Evolutionary conservation across 2,329 filamentous ascomycete species (phyloP).

Genomic region (Stemphylium vesicarium): DNA sequence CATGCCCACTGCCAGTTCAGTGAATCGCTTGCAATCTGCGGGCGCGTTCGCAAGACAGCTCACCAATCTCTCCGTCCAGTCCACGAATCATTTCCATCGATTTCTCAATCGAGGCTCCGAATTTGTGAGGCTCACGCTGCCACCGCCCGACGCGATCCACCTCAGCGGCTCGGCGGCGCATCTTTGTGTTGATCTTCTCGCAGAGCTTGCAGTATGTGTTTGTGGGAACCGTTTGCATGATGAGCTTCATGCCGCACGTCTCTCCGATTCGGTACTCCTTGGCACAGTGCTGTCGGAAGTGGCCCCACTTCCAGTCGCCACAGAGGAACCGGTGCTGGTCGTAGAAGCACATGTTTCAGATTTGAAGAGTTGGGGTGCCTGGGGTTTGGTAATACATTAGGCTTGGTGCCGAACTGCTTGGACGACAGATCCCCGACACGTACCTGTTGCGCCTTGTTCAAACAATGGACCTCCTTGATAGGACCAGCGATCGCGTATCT

Average conservation of each 20-base stretch:
- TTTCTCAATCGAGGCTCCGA: slow-evolving; percentile 68
- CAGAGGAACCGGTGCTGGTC: slow-evolving; percentile 86
- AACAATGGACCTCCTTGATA: slow-evolving; percentile 31
- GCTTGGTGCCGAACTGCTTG: slow-evolving; percentile 35
- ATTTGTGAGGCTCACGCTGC: slow-evolving; percentile 70
- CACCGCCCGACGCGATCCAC: slow-evolving; percentile 76
- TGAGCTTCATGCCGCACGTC: slow-evolving; percentile 92
- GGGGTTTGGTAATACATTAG: slow-evolving; percentile 39
- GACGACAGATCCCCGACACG: slow-evolving; percentile 30
- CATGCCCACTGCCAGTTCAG: slow-evolving; percentile 27
- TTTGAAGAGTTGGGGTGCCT: slow-evolving; percentile 39
- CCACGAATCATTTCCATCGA: slow-evolving; percentile 74
- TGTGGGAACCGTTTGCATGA: slow-evolving; percentile 74
- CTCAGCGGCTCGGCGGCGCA: slow-evolving; percentile 76
- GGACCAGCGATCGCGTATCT: slow-evolving; percentile 29
- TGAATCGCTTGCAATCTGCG: slow-evolving; percentile 45
- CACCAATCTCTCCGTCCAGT: slow-evolving; percentile 71
- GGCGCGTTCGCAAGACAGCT: slow-evolving; percentile 65
- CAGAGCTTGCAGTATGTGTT: slow-evolving; percentile 79
- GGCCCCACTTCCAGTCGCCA: slow-evolving; percentile 93
- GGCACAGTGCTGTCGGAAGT: slow-evolving; percentile 90
- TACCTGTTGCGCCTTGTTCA: slow-evolving; percentile 38
- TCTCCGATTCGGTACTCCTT: slow-evolving; percentile 96
- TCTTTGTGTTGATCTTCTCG: slow-evolving; percentile 86
- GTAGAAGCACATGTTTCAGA: slow-evolving; percentile 85